Conservation (phyloP, 805 yeast species). For the Starmerella bacillaris region DNA sequence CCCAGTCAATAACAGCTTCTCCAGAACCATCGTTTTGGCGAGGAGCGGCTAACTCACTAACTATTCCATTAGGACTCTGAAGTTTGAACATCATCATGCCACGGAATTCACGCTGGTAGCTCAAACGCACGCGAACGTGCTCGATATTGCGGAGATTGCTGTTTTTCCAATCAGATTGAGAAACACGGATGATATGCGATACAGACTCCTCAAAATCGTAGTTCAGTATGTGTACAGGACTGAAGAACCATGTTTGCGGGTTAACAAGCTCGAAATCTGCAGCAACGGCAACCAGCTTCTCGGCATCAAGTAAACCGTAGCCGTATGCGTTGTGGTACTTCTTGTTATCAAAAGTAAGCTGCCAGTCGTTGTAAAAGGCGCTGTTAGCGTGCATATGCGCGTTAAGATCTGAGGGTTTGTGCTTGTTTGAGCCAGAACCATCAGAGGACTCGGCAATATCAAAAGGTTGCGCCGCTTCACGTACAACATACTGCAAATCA, state of each 20-base stretch:
- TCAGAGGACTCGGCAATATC: conserved; percentile 24
- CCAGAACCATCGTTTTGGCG: conserved; percentile 40
- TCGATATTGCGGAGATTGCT: conserved; percentile 58
- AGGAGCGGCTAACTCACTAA: conserved; percentile 52
- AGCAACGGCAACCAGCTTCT: conserved; percentile 52
- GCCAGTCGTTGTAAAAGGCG: conserved; percentile 42
- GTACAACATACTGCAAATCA: conserved; percentile 73
- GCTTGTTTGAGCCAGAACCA: too few relatives aligned
- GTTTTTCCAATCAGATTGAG: conserved; percentile 30
- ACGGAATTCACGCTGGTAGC: conserved; percentile 43
- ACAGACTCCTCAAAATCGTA: conserved; percentile 4
- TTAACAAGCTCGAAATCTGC: conserved; percentile 65
- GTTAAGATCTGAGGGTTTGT: background rate
- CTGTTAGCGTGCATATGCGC: conserved; percentile 25
- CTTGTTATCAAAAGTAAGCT: conserved; percentile 45
- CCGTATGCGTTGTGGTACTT: conserved; percentile 76
- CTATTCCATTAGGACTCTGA: conserved; percentile 56
- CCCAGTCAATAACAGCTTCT: conserved; percentile 63
- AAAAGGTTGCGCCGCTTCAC: conserved; percentile 51
- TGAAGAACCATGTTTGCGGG: conserved; percentile 73
- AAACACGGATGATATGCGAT: conserved; percentile 22
- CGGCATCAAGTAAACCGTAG: conserved; percentile 81
- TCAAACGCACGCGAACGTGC: conserved; percentile 69
- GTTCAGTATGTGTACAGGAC: conserved; percentile 3
- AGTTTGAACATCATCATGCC: conserved; percentile 54